These are phyloP conservation scores for Ceratobasidium sp. DNA, from an alignment of 1,284 basidiomycete species.

Conservation along the genomic window DNA sequence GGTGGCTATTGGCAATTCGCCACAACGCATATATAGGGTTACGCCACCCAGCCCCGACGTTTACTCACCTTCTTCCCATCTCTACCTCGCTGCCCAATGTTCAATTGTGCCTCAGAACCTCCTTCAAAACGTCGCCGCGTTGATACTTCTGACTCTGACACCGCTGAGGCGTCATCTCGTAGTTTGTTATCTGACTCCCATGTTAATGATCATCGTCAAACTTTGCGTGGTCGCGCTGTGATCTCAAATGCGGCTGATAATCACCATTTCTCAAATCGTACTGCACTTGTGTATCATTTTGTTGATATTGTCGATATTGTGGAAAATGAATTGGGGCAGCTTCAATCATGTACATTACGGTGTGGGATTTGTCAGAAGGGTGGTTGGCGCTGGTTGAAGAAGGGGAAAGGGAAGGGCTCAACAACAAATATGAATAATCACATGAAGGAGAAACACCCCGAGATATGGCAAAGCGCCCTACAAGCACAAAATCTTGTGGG, in stretches of 20 bases:
- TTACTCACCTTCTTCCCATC: too few species aligned
- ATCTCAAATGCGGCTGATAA: slow-evolving; percentile 24
- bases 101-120: not conserved
- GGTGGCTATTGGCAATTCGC: not conserved
- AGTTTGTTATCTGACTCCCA: not conserved
- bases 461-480: not conserved
- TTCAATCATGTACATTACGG: slow-evolving; percentile 16
- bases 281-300: slow-evolving; percentile 15
- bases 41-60: not conserved
- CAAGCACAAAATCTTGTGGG: too few species aligned
- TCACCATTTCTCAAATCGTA: slow-evolving; percentile 9
- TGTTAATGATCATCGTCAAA: not conserved
- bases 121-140: not conserved
- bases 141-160: not conserved
- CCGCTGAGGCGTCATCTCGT: not conserved
- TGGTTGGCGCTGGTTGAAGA: too few species aligned
- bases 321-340: not conserved
- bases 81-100: not conserved
- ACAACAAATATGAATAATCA: slow-evolving; percentile 8
- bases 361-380: slow-evolving; percentile 6
- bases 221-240: slow-evolving; percentile 7
- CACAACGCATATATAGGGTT: not conserved
- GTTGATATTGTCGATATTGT: not conserved
- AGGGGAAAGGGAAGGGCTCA: not conserved
- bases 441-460: not conserved